Base-by-base conservation (phyloP, 2,329 filamentous ascomycete species). In the Cadophora sp. region DNA sequence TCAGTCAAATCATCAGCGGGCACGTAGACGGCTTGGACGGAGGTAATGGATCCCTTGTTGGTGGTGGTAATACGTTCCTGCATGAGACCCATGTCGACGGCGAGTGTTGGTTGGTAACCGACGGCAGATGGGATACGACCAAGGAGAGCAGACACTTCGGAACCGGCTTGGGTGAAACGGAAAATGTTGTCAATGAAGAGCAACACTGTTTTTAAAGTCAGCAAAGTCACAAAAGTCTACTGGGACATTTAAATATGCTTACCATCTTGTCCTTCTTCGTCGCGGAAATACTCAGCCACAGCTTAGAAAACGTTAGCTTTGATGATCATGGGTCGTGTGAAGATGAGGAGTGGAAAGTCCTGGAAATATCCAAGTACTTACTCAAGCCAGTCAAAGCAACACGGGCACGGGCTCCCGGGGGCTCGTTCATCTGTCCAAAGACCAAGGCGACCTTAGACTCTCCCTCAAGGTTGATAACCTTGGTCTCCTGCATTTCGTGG, bases 161-260 rank as follows among this genome's bases (percentile, higher is more conserved):
- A 98, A 94, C 96, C 96, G 83, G 96, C 96, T 87, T 98, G 95
- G 76, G 95, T 97, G 90, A 98, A 98, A 81, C 96, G 92, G 93
- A 97, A 98, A 86, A 99, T 98, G 90, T 99, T 99, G 92, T 99
- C 96, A 83, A 98, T 98, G 89, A 98, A 97, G 83, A 97, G 94
- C 82, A 97, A 88, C 89, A 97, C 93, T 92, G 69, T 6, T n/a
- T n/a, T n/a, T 34, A 31, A 34, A 31, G 69, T 80, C 73, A 80
- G 78, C 67, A 31, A 51, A 58, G 46, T 29, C 58, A 6, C 34
- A 29, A 16, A 50, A 34, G 40, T 5, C 12, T 14, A n/a, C 14
- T 11, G 59, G 50, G 50, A 16, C 46, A 53, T 55, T 24, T 9
- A 43, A 55, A 22, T 34, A 74, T 16, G 79, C 88, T 80, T 81